Evolutionary conservation across 768 basidiomycete species (phyloP), one percentile per base, ranked within the genome.

Genomic region (Rickenella mellea): DNA sequence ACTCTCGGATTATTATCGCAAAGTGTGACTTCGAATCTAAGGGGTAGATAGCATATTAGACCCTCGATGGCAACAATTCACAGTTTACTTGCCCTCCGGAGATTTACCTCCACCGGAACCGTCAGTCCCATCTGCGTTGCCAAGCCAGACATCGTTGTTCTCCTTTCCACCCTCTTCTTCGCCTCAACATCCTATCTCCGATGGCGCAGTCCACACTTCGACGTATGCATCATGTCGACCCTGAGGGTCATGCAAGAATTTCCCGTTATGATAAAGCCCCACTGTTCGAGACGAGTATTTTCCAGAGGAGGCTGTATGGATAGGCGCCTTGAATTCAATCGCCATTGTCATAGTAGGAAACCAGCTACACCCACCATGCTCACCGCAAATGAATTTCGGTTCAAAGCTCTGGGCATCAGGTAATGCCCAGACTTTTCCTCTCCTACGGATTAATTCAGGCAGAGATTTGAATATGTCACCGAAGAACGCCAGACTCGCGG

Each of bases 181-280:
- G n/a, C n/a, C n/a, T n/a, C n/a, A n/a, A n/a, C n/a, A n/a, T n/a
- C n/a, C n/a, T n/a, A n/a, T 61, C 41, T 74, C 64, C 31, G 64
- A 61, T 1, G 81, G 81, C 8, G 80, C 76, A 5, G 76, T 74
- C 80, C 80, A 83, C 10, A 81, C 61, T 51, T 82, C 82, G 3
- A 73, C 69, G 48, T 73, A 73, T 3, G 56, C 50, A 36, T 81
- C 77, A 48, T 83, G 79, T 43, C 78, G 62, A 6, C 70, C 70
- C 44, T 72, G 66, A 0, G 76, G 76, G 31, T 72, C 62, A 36
- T 69, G 67, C 44, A 74, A 51, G 53, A 80, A 82, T 6, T 64
- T 65, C 1, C 74, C 68, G 11, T 59, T 58, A 14, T 70, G 67
- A 51, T 76, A 81, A 2, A 82, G 17, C 1, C 74, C 80, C 6